These are phyloP conservation scores for Begonia peltatifolia DNA, from an alignment of 306 rosid genomes.

Conservation along the genomic window DNA sequence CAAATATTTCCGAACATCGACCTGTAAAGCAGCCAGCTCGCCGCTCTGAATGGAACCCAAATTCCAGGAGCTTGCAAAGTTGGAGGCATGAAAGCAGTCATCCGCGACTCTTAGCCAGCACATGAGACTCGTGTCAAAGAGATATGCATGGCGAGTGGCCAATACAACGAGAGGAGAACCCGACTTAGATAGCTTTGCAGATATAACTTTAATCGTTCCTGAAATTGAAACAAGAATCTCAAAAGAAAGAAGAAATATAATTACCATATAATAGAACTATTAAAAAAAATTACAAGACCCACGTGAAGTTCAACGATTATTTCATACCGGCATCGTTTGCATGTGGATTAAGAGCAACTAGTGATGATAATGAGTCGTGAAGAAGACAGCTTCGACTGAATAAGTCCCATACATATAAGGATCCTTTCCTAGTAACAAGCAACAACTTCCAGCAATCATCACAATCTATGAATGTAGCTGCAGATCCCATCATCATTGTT, in stretches of 20 bases:
- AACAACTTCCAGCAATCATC: conserved; percentile 80
- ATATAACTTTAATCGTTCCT: conserved; percentile 14
- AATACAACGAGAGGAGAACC: conserved; percentile 16
- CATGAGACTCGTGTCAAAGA: conserved; percentile 73
- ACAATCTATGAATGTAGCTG: conserved; percentile 81
- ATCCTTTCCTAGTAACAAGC: conserved; percentile 81
- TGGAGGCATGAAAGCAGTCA: conserved; percentile 95
- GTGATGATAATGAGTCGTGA: conserved; percentile 66
- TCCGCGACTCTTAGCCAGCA: conserved; percentile 99
- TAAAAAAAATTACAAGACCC: neutral
- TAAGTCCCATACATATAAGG: conserved; percentile 77
- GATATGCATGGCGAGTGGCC: conserved; percentile 20
- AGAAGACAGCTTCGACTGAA: conserved; percentile 58
- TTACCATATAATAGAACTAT: too few species aligned
- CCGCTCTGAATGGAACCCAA: conserved; percentile 81
- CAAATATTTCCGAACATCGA: conserved; percentile 87
- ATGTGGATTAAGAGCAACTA: conserved; percentile 42
- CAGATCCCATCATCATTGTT: conserved; percentile 81
- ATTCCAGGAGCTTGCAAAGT: conserved; percentile 95
- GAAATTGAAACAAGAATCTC: conserved; percentile 1
- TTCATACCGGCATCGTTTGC: conserved; percentile 55
- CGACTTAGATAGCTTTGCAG: conserved; percentile 15
- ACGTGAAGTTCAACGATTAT: neutral
- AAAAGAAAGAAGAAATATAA: neutral
- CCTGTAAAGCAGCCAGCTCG: conserved; percentile 91